phyloP scores from a whole-genome alignment of 345 rosid species.

The Sapria himalayana region DNA sequence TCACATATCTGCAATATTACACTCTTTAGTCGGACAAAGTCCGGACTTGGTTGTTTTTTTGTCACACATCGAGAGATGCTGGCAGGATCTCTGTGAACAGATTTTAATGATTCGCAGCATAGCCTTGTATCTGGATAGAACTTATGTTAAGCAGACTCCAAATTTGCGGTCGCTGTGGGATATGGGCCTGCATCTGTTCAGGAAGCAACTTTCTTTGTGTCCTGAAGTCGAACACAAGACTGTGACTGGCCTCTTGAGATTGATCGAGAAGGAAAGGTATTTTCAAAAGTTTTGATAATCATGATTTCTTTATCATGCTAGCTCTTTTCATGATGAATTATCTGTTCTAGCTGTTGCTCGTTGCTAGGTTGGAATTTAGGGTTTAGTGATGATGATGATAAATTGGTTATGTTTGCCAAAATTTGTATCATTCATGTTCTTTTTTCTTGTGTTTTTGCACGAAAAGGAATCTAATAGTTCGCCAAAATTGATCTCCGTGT shows the following conservation, averaged over 20 bases:
- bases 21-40: slow-evolving; percentile 76
- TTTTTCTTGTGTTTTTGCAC: too few relatives aligned
- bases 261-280: slow-evolving; percentile 94
- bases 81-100: slow-evolving; percentile 92
- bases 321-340: too few relatives aligned
- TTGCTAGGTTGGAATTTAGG: too few relatives aligned
- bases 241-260: slow-evolving; percentile 75
- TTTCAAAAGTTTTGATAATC: neutral
- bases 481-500: too few relatives aligned
- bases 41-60: slow-evolving; percentile 84
- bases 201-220: slow-evolving; percentile 63
- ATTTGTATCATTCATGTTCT: neutral
- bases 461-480: too few relatives aligned
- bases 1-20: slow-evolving; percentile 55
- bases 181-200: slow-evolving; percentile 93
- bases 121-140: slow-evolving; percentile 81
- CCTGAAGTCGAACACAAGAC: slow-evolving; percentile 89
- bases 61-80: slow-evolving; percentile 75
- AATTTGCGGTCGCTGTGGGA: slow-evolving; percentile 83
- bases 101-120: slow-evolving; percentile 92
- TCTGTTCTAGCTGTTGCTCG: too few relatives aligned
- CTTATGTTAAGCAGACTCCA: slow-evolving; percentile 75
- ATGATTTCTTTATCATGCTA: too few relatives aligned
- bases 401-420: neutral
- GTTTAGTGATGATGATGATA: too few relatives aligned